Base-by-base conservation (phyloP, 306 rosid species). In the Morella rubra region DNA sequence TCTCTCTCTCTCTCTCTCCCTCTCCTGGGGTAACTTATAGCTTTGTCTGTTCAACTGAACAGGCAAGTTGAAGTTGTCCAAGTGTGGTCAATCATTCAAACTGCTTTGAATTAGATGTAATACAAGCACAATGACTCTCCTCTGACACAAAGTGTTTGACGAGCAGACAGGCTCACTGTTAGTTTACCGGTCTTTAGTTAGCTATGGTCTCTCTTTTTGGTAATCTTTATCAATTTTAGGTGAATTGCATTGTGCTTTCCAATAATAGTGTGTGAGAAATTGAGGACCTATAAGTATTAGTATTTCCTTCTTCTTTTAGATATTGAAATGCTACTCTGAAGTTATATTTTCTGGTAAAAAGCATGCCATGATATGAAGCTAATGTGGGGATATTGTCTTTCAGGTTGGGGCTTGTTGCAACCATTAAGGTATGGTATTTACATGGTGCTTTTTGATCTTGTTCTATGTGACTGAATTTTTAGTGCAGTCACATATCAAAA, bases 401-500 rank as follows among this genome's bases (percentile, higher is more conserved):
- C 96, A 95, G 98, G 92, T 89, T 95, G 92, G 97, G 97, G 66
- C 99, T 95, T 44, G 97, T 92, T 80, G 93, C 96, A 20, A 94
- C 98, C 76, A 92, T 92, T 55, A 94, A 94, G 98, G 97, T 94
- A 92, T 46, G 73, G 51, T 68, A n/a, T 73, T 40, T 69, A 73
- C 66, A 64, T 40, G 19, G 60, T 69, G 45, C 37, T 32, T 0
- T 64, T 47, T 41, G 47, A 13, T 44, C 18, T 24, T 70, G 64
- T n/a, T 10, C 61, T 54, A 37, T 12, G 22, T 9, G 7, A 8
- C 14, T 18, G 14, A 42, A 41, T 42, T 66, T 42, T 66, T 66
- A 42, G 50, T 15, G 0, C 15, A 42, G 27, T 12, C 5, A 42
- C 7, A 41, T 0, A 24, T 18, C 46, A 66, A 8, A 40, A 18